Conservation (phyloP, 768 basidiomycete genomes). For the Kwoniella pini region DNA sequence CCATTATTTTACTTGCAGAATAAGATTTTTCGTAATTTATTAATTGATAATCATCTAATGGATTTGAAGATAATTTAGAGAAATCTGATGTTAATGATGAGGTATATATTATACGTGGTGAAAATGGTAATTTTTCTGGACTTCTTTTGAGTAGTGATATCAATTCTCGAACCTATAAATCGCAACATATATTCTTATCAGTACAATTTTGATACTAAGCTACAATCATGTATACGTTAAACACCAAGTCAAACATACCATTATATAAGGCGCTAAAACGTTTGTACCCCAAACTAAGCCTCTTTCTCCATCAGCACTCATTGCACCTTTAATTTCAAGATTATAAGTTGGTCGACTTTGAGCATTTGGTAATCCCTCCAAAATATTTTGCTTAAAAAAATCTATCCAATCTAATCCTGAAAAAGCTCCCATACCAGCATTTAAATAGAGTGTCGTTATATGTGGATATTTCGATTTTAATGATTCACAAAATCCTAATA, state of each 20-base stretch:
- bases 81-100: conserved; percentile 30
- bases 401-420: conserved; percentile 36
- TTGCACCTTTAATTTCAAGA: conserved; percentile 41
- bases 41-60: conserved; percentile 45
- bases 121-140: conserved; percentile 35
- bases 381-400: conserved; percentile 37
- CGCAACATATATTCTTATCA: background rate
- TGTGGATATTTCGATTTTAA: conserved; percentile 52
- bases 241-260: conserved; percentile 44
- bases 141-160: conserved; percentile 36
- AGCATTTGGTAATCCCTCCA: conserved; percentile 30
- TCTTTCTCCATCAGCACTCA: conserved; percentile 51
- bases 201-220: background rate
- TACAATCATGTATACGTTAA: background rate
- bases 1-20: conserved; percentile 48
- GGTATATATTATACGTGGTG: conserved; percentile 51
- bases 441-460: conserved; percentile 52
- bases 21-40: conserved; percentile 33
- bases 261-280: conserved; percentile 46
- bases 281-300: conserved; percentile 51
- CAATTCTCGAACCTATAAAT: conserved; percentile 43
- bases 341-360: conserved; percentile 46
- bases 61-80: conserved; percentile 21
- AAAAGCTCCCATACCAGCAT: conserved; percentile 52
- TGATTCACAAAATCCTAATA: conserved; percentile 43